Evolutionary conservation across 139 green algal species (phyloP).

Genomic region (Astrephomene gubernaculifera): DNA sequence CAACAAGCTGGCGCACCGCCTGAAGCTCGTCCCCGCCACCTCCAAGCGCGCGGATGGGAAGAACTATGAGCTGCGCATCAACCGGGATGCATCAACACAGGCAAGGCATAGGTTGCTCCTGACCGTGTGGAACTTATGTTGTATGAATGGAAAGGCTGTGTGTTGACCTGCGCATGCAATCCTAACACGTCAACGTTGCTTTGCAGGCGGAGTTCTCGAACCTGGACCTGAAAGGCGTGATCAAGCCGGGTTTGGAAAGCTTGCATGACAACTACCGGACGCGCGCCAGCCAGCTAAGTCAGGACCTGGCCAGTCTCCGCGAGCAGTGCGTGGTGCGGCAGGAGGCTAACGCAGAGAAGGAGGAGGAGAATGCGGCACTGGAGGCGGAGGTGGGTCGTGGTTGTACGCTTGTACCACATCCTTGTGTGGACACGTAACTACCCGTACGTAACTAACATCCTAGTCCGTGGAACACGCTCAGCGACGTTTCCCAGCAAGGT

Average conservation of each 20-base stretch:
- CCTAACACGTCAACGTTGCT: too few relatives aligned
- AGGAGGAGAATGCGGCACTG: constrained; percentile 74
- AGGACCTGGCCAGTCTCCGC: constrained; percentile 75
- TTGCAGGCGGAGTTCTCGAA: constrained; percentile 69
- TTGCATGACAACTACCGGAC: constrained; percentile 73
- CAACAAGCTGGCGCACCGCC: constrained; percentile 73
- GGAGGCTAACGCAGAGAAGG: constrained; percentile 68
- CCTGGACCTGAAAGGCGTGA: constrained; percentile 84
- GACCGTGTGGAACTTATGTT: not conserved
- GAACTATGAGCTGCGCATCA: constrained; percentile 81
- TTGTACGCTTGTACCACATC: too few relatives aligned
- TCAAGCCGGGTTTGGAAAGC: constrained; percentile 74
- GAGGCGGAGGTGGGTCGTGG: constrained; percentile 58
- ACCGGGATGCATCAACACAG: constrained; percentile 53
- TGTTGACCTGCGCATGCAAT: too few relatives aligned
- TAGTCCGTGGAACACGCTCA: not conserved
- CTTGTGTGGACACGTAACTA: too few relatives aligned
- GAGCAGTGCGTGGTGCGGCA: constrained; percentile 63
- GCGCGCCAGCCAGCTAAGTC: constrained; percentile 65
- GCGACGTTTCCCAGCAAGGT: too few relatives aligned
- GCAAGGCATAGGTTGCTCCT: not conserved
- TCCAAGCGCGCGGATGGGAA: constrained; percentile 87
- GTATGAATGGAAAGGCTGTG: too few relatives aligned
- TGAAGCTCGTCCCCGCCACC: constrained; percentile 84
- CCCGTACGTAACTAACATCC: too few relatives aligned